Evolutionary conservation across 192 early-diverging fungal genomes (phyloP), one percentile per base, ranked within the genome.

Genomic region (Podila epigama): DNA sequence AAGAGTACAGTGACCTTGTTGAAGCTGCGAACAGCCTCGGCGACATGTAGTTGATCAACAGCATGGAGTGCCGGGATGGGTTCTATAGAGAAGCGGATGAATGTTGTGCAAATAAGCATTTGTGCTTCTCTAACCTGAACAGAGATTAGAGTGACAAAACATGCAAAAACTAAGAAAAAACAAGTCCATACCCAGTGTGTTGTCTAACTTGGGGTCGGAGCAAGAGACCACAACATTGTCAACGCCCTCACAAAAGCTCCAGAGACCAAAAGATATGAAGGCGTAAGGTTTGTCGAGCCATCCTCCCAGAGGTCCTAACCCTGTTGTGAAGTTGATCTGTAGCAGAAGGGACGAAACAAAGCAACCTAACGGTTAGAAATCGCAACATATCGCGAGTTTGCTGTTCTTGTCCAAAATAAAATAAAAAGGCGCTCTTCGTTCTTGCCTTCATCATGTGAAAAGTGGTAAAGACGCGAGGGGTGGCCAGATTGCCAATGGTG

Each of bases 381-480:
- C n/a, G n/a, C n/a, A n/a, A n/a, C n/a, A n/a, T n/a, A n/a, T n/a
- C n/a, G n/a, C n/a, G n/a, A n/a, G n/a, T n/a, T n/a, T n/a, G n/a
- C 27, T 39, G 39, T 50, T 51, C 10, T 22, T 16, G 2, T 48
- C 7, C 15, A 48, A 10, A 22, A 36, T 6, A 12, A 53, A n/a
- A 13, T 29, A 9, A n/a, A n/a, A n/a, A n/a, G n/a, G n/a, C n/a
- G n/a, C n/a, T n/a, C n/a, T n/a, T n/a, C n/a, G n/a, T n/a, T n/a
- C 22, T 50, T 62, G 66, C 72, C 59, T 68, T 75, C 27, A 75
- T 58, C 13, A 75, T 40, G 42, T 75, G 42, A 55, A 68, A 75
- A 6, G 53, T 50, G 12, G 72, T 63, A 16, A 68, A 75, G 36
- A 68, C 67, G 2, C 54, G 53, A 22, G 57, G 41, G 1, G 59